Percentiles rank a stretch among this genome's conserved stretches.
These are phyloP conservation scores for Cenchrus fungigraminus DNA, from an alignment of 176 grass and related monocot genomes.

Conservation along the genomic window DNA sequence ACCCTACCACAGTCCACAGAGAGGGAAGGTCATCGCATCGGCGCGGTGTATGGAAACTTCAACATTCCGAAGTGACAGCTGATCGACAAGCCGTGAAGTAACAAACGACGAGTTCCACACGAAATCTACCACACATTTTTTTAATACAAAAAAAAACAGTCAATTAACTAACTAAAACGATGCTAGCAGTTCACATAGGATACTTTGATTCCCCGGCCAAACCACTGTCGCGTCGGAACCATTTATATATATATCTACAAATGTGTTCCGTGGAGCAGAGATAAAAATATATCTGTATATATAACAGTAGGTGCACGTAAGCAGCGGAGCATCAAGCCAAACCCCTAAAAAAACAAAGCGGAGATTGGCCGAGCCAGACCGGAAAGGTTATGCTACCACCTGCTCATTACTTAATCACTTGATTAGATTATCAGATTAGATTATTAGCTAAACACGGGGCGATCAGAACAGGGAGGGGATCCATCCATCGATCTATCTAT, in stretches of 20 bases:
- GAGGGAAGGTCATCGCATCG: no score
- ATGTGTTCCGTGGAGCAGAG: background rate
- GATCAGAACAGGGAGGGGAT: background rate
- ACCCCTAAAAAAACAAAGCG: constrained; percentile 24
- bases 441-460: background rate
- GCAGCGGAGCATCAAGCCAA: constrained; percentile 8
- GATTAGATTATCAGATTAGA: background rate
- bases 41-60: no score
- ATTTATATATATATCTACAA: background rate
- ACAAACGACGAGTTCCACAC: background rate
- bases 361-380: constrained; percentile 13
- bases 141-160: background rate
- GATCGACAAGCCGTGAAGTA: background rate
- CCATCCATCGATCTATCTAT: background rate
- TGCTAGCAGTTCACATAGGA: constrained; percentile 22
- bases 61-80: no score
- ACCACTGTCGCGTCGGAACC: background rate
- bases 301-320: background rate
- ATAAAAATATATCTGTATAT: background rate
- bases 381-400: background rate
- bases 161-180: background rate
- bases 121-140: background rate
- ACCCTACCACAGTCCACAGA: no score
- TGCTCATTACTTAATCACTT: background rate
- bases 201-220: constrained; percentile 27